Percentiles rank a stretch among this genome's conserved stretches.
phyloP scores from a whole-genome alignment of 805 yeast genomes.

The Kurtzmaniella fragi region DNA sequence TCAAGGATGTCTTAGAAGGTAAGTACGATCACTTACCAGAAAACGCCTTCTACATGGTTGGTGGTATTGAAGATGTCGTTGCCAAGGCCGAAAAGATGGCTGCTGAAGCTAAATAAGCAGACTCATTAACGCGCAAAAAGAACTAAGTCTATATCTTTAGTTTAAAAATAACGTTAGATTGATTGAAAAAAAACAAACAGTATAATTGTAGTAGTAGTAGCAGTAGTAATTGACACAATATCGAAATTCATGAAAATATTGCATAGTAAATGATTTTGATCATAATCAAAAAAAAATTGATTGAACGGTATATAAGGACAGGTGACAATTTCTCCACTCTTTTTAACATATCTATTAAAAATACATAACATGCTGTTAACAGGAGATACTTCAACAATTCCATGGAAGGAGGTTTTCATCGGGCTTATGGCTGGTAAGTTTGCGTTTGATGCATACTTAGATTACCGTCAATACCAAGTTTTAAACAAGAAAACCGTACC shows the following conservation, averaged over 20 bases:
- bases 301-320: neutral
- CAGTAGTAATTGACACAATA: neutral
- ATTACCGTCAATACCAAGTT: conserved; percentile 71
- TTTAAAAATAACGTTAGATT: conserved; percentile 1
- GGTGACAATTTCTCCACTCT: neutral
- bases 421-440: conserved; percentile 75
- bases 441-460: conserved; percentile 67
- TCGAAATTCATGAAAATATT: too few species aligned
- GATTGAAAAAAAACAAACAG: neutral
- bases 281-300: too few species aligned
- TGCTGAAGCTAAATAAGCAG: conserved; percentile 70
- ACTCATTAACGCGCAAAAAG: neutral
- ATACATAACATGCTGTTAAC: neutral
- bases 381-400: neutral
- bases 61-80: conserved; percentile 97
- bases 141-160: conserved; percentile 8
- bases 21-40: conserved; percentile 99
- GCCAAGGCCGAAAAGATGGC: conserved; percentile 99
- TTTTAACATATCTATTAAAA: too few species aligned
- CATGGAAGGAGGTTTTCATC: conserved; percentile 71
- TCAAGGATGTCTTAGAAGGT: conserved; percentile 97
- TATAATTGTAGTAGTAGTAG: neutral
- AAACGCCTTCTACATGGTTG: conserved; percentile 99
- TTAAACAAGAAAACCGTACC: conserved; percentile 57
- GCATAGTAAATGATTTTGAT: too few species aligned